These are phyloP conservation scores for Trametes cubensis DNA, from an alignment of 768 basidiomycete genomes.

Conservation along the genomic window DNA sequence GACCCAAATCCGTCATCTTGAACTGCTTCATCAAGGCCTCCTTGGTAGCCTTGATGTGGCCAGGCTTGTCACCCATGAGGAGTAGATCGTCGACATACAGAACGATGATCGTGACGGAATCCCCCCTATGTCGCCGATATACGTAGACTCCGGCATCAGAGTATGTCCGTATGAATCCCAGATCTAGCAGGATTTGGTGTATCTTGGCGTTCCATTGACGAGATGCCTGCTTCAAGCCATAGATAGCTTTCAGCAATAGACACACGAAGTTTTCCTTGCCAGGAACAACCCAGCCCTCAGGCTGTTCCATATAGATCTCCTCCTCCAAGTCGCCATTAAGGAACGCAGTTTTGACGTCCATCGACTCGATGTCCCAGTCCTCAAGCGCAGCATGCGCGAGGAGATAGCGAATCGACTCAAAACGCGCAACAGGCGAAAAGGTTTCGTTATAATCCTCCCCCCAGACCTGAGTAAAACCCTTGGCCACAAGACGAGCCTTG, in stretches of 20 bases:
- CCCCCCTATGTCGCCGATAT: conserved; percentile 6
- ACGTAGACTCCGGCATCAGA: conserved; percentile 27
- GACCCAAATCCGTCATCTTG: conserved; percentile 24
- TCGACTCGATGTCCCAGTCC: conserved; percentile 30
- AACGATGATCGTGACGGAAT: neutral
- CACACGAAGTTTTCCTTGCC: conserved; percentile 28
- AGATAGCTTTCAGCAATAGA: conserved; percentile 33
- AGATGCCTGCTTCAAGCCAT: conserved; percentile 36
- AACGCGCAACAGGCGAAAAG: conserved; percentile 29
- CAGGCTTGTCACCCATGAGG: neutral
- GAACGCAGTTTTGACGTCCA: conserved; percentile 33
- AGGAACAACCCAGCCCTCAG: conserved; percentile 26
- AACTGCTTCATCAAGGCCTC: conserved; percentile 1
- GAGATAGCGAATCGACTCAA: conserved; percentile 28
- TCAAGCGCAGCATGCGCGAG: conserved; percentile 30
- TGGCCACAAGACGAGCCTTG: conserved; percentile 40
- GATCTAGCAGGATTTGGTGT: conserved; percentile 14
- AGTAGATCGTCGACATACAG: conserved; percentile 13
- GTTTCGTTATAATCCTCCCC: conserved; percentile 37
- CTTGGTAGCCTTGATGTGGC: conserved; percentile 1
- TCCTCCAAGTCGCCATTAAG: conserved; percentile 34
- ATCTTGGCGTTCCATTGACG: conserved; percentile 33
- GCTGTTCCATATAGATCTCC: conserved; percentile 34
- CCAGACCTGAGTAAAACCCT: conserved; percentile 39
- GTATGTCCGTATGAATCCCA: conserved; percentile 32